phyloP scores from a whole-genome alignment of 2,329 filamentous ascomycete species.

The Colletotrichum sp. region DNA sequence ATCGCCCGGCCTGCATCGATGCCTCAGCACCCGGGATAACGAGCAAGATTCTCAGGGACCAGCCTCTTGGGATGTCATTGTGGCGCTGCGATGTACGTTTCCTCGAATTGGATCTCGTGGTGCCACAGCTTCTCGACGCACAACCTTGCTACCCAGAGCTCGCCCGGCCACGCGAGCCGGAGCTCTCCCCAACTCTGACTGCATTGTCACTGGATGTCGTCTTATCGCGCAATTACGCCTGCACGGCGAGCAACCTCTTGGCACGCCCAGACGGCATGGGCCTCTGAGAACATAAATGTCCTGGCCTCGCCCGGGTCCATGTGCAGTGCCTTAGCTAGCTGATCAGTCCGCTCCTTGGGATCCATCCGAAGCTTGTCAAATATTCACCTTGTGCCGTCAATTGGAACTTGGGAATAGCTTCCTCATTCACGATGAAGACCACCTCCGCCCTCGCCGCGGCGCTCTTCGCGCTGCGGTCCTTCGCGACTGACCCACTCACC shows the following conservation, averaged over 20 bases:
- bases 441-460: constrained; percentile 15
- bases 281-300: neutral
- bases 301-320: neutral
- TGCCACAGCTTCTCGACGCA: neutral
- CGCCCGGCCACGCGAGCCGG: neutral
- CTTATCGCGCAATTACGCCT: constrained; percentile 14
- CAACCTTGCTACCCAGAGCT: neutral
- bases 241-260: neutral
- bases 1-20: constrained; percentile 9
- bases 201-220: neutral
- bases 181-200: neutral
- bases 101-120: neutral
- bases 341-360: constrained; percentile 10
- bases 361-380: neutral
- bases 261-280: constrained; percentile 1
- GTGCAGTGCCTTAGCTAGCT: neutral
- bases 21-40: neutral
- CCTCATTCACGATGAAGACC: constrained; percentile 19
- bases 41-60: neutral
- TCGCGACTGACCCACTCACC: constrained; percentile 34
- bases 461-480: constrained; percentile 15
- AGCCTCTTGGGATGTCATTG: neutral
- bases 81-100: neutral
- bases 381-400: neutral
- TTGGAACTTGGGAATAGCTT: neutral